These are phyloP conservation scores for Camellia japonica DNA, from an alignment of 148 eudicot species.

Conservation along the genomic window DNA sequence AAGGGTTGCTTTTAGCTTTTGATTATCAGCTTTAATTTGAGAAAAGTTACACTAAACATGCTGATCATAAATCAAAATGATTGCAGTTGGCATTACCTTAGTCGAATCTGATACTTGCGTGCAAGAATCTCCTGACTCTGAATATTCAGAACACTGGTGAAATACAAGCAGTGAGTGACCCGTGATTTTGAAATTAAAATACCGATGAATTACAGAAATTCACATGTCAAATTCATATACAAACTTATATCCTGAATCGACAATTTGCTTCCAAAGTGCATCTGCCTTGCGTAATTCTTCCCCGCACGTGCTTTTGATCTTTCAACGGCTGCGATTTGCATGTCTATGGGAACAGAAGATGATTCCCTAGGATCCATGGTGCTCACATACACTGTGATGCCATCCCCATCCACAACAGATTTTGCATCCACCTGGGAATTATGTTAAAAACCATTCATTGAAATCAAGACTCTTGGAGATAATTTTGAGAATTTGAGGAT, in stretches of 20 bases:
- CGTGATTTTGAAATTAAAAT: background rate
- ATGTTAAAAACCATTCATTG: background rate
- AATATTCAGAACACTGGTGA: conserved; percentile 45
- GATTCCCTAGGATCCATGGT: conserved; percentile 79
- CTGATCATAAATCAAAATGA: too few species aligned
- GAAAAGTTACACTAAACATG: too few species aligned
- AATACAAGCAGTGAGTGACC: background rate
- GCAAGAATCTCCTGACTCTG: conserved; percentile 77
- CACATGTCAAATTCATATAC: background rate
- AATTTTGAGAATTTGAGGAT: background rate
- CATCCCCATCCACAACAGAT: conserved; percentile 96
- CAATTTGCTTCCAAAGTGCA: conserved; percentile 67
- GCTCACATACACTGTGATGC: conserved; percentile 83
- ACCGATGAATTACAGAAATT: background rate
- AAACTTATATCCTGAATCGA: conserved; percentile 73
- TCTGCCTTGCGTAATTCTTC: conserved; percentile 75
- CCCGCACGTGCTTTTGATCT: conserved; percentile 71
- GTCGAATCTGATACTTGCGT: conserved; percentile 73
- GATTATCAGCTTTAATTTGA: too few species aligned
- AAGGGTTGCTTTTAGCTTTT: too few species aligned
- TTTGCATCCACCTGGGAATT: conserved; percentile 65
- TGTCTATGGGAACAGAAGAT: conserved; percentile 66
- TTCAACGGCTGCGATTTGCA: conserved; percentile 60
- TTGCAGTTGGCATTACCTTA: conserved; percentile 49
- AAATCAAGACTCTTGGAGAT: background rate